These are phyloP conservation scores for Breynia disticha DNA, from an alignment of 441 rosid genomes.

Conservation along the genomic window DNA sequence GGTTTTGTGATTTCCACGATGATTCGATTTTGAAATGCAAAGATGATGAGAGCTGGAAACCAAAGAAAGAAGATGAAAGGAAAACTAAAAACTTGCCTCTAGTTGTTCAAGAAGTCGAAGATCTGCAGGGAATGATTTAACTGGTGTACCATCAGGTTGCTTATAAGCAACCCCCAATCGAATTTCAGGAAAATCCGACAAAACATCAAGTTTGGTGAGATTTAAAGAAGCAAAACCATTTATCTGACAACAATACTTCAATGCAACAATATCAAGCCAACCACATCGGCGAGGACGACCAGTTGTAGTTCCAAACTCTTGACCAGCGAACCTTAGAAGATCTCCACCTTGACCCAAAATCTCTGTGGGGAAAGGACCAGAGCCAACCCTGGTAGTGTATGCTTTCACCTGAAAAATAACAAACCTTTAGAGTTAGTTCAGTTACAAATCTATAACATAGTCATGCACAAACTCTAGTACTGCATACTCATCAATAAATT, in stretches of 20 bases:
- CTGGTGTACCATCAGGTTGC: conserved; percentile 55
- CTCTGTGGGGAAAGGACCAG: conserved; percentile 98
- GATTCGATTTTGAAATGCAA: background rate
- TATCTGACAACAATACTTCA: conserved; percentile 72
- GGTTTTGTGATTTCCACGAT: background rate
- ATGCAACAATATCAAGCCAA: conserved; percentile 94
- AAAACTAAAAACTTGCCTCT: conserved; percentile 31
- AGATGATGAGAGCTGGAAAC: background rate
- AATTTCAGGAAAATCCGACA: conserved; percentile 78
- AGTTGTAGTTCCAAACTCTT: conserved; percentile 93
- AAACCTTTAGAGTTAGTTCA: background rate
- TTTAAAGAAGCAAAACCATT: conserved; percentile 88
- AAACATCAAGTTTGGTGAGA: conserved; percentile 87
- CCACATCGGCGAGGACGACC: conserved; percentile 99
- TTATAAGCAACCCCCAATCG: conserved; percentile 73
- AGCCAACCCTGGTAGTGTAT: conserved; percentile 91
- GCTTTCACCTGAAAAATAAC: conserved; percentile 67
- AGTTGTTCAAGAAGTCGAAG: conserved; percentile 72
- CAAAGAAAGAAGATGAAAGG: no score
- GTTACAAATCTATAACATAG: background rate
- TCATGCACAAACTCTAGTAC: no score
- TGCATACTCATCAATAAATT: background rate
- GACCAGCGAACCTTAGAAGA: conserved; percentile 74
- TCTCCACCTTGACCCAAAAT: conserved; percentile 82
- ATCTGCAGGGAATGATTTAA: conserved; percentile 81